Base-by-base conservation (phyloP, 1,139 yeast genomes). In the Yueomyces sp. region DNA sequence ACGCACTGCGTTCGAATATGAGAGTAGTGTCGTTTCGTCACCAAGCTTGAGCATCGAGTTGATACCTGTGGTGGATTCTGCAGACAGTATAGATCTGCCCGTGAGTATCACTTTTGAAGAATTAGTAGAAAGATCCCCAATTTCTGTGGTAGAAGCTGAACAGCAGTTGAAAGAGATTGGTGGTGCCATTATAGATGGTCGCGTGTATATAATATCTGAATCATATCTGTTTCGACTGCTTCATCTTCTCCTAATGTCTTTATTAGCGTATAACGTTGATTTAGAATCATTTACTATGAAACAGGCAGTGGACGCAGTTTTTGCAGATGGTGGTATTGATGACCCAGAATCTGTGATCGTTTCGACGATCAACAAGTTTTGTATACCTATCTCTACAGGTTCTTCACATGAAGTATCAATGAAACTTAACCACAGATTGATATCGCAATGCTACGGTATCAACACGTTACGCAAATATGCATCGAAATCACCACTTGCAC, bases 361-460 rank as follows among this genome's bases (percentile, higher is more conserved):
- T 30, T 69, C 82, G 0, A 65, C 78, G 0, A 48, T 78, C 12
- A 60, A 64, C 40, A 72, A 70, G 50, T 79, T 77, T 56, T 63
- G 73, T 3, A 43, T 48, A 3, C 43, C 35, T 9, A 40, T 44
- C 2, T 40, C 40, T 3, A 19, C 38, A 9, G 26, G n/a, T 4
- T 27, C n/a, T 19, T 50, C 42, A 4, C 19, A 19, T 19, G 47
- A 48, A 2, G 45, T 43, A 3, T 47, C 41, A 40, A 45, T 59
- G 4, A 49, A 51, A 36, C 49, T 78, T 31, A 65, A 75, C 47
- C 63, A 66, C 46, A 51, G 50, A 2, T 60, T 56, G 36, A 66
- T 79, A 2, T 69, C 80, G 1, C 56, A 57, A 41, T 81, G 85
- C 81, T 75, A 72, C 54, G 93, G 89, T 1, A 58, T 73, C 2